Base-by-base conservation (phyloP, 805 yeast species). In the Metschnikowia amazonensis region DNA sequence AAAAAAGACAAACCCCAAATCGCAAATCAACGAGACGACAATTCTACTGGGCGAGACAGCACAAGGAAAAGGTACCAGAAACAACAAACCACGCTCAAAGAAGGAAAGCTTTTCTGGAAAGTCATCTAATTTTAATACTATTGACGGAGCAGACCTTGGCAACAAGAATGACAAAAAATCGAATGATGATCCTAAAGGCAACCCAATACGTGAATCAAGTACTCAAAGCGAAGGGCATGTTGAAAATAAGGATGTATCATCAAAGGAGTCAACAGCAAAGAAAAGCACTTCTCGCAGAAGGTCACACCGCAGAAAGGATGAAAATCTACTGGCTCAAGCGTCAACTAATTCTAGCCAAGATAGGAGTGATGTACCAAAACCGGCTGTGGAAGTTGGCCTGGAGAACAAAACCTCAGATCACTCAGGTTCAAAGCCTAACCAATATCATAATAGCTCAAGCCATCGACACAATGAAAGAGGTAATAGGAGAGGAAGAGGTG, bases 401-500 rank as follows among this genome's bases (percentile, higher is more conserved):
- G 25, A 20, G 16, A 28, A 25, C n/a, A 21, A 21, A 39, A 3
- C 14, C n/a, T 5, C 29, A 7, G 33, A 37, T 20, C 16, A 9
- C 8, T 11, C 31, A 29, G 16, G 37, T 14, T 7, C 37, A 16
- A 33, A 41, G 21, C 5, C 36, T 9, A 35, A 40, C 27, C 42
- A 28, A 8, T 16, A 37, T 6, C 31, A 18, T 4, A 31, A 14
- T 28, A 9, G 20, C 24, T 23, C 43, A 5, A 21, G 28, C 21
- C 43, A 35, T 3, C 42, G 41, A 10, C 3, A 7, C 5, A 36
- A 17, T 35, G 34, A 39, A 16, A 43, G 60, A 28, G 57, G 57
- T 20, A 45, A 62, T 37, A 57, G 58, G 28, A 48, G 57, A 44
- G 57, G 52, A 6, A 56, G 47, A 28, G 48, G 51, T 17, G 42